Base-by-base conservation (phyloP, 2,329 filamentous ascomycete species). In the Chrysoporthe cubensis region DNA sequence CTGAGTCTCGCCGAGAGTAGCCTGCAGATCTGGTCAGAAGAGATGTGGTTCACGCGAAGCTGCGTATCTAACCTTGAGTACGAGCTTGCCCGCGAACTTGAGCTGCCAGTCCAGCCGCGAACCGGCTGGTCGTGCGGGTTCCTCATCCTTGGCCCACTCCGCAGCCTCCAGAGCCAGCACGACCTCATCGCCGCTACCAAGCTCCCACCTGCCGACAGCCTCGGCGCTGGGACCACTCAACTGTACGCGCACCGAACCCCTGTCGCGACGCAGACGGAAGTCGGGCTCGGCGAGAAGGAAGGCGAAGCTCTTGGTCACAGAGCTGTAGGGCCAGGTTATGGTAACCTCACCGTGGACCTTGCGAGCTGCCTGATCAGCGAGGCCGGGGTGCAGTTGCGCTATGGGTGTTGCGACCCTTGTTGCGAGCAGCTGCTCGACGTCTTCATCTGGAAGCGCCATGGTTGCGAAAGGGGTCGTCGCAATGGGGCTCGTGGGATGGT, bases 281-380 rank as follows among this genome's bases (percentile, higher is more conserved):
- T 97, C 93, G 58, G 90, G 89, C 74, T 97, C 94, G 58, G 92
- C 92, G 44, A 98, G 86, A 26, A 96, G 86, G 62, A 97, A 89
- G 37, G 93, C 90, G 72, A 94, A 86, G 50, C 89, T 89, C 64
- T 86, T 87, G 42, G 87, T 91, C 37, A 93, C 88, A 32, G 91
- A 91, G 71, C 92, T 97, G 78, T 93, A 97, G 0, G 95, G 95
- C 94, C 95, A 98, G 67, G 93, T 89, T 46, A 98, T 88, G 9
- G 93, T 95, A 32, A 97, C 88, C 18, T 91, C 83, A 50, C 92
- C 94, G 67, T 87, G 85, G 43, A 97, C 79, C 14, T 82, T 80
- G 69, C 80, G 80, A 6, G 79, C 76, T 2, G 74, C 67, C 34
- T 78, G 76, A 14, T 83, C 76, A 16, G 78, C 66, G 6, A 88